Conservation (phyloP, 2,329 filamentous ascomycete species). For the Epichloe sibirici region DNA sequence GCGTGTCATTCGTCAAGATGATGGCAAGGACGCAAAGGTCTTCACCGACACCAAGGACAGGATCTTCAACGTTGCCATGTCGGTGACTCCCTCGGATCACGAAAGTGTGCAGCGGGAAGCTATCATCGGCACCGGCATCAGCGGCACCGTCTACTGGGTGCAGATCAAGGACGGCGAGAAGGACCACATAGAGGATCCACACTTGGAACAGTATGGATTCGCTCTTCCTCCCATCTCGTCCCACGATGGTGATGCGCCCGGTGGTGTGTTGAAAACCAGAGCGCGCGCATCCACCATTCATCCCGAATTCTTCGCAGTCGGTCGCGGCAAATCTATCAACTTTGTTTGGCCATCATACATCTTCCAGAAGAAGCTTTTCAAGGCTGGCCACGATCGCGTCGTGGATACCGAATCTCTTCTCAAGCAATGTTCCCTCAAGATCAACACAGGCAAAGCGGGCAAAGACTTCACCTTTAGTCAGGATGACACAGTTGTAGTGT, state of each 20-base stretch:
- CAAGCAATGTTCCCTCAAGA: slow-evolving; percentile 77
- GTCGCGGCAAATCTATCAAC: slow-evolving; percentile 90
- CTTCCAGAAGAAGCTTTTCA: slow-evolving; percentile 50
- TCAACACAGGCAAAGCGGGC: slow-evolving; percentile 93
- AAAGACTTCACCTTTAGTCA: slow-evolving; percentile 98
- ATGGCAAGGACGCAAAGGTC: slow-evolving; percentile 81
- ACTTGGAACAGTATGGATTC: slow-evolving; percentile 76
- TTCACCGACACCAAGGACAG: slow-evolving; percentile 88
- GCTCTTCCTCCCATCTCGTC: slow-evolving; percentile 76
- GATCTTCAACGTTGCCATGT: slow-evolving; percentile 87
- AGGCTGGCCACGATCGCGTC: slow-evolving; percentile 49
- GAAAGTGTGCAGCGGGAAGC: slow-evolving; percentile 55
- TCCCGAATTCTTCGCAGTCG: slow-evolving; percentile 88
- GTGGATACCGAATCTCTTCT: slow-evolving; percentile 84
- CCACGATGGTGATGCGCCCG: slow-evolving; percentile 81
- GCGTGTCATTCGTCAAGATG: slow-evolving; percentile 86
- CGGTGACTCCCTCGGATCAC: slow-evolving; percentile 49
- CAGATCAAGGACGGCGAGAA: slow-evolving; percentile 64
- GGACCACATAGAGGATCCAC: slow-evolving; percentile 65
- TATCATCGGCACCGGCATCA: slow-evolving; percentile 85
- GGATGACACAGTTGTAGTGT: slow-evolving; percentile 88
- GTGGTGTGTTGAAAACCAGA: slow-evolving; percentile 88
- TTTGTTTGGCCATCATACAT: slow-evolving; percentile 63
- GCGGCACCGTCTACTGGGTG: slow-evolving; percentile 94
- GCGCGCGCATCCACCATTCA: slow-evolving; percentile 82